These are phyloP conservation scores for Fusarium torulosum DNA, from an alignment of 2,329 filamentous ascomycete species.

Conservation along the genomic window DNA sequence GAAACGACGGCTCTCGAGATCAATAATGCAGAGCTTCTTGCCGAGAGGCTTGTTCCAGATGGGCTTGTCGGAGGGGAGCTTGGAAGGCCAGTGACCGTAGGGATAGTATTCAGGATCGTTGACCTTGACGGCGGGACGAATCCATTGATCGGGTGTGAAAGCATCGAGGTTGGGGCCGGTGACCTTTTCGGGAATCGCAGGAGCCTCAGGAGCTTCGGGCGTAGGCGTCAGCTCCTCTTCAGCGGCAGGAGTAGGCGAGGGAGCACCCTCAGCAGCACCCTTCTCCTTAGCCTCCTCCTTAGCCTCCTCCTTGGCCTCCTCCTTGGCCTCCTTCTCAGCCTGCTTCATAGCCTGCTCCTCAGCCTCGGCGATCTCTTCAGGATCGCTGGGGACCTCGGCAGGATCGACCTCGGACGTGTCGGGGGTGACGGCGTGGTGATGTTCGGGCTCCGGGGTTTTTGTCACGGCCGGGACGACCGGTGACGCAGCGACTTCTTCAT, in stretches of 20 bases:
- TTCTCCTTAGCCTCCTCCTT: constrained; percentile 5
- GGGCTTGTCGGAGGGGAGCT: constrained; percentile 46
- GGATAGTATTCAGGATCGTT: constrained; percentile 47
- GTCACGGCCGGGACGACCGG: constrained; percentile 8
- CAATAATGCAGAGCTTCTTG: constrained; percentile 59
- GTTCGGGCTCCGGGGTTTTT: constrained; percentile 1
- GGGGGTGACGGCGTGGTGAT: neutral
- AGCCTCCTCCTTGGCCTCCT: too few species aligned
- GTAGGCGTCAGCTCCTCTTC: neutral
- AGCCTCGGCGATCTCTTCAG: constrained; percentile 21
- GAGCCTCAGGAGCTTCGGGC: constrained; percentile 14
- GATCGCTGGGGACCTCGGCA: constrained; percentile 17
- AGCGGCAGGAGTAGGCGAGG: neutral
- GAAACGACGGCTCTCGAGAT: constrained; percentile 59
- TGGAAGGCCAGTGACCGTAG: constrained; percentile 52
- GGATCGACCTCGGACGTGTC: constrained; percentile 6
- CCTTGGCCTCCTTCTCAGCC: neutral
- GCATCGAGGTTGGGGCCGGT: constrained; percentile 12
- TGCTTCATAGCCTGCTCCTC: constrained; percentile 2
- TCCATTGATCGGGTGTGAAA: constrained; percentile 31
- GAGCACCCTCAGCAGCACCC: neutral
- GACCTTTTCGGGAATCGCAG: constrained; percentile 9
- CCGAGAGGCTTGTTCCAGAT: constrained; percentile 53
- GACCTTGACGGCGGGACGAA: constrained; percentile 39
- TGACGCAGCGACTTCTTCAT: constrained; percentile 14